These are phyloP conservation scores for Pyrus pyrifolia DNA, from an alignment of 306 rosid species.

Conservation along the genomic window DNA sequence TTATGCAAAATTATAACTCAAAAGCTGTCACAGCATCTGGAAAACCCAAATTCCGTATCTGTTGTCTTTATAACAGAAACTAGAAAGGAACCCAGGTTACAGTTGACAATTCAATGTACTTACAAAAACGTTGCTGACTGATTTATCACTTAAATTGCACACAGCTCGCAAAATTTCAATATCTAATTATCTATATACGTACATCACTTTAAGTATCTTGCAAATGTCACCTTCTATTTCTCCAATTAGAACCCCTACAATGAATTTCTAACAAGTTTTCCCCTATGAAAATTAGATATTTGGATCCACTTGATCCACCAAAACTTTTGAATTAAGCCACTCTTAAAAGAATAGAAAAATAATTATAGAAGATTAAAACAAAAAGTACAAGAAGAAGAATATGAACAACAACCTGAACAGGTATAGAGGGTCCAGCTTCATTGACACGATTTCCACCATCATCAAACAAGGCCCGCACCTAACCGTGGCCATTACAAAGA, in stretches of 20 bases:
- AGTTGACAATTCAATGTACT: neutral
- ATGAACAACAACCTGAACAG: conserved; percentile 72
- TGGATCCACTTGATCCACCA: neutral
- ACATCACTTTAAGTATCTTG: neutral
- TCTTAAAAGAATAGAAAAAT: neutral
- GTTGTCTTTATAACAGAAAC: neutral
- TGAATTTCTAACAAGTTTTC: neutral
- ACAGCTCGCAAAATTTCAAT: neutral
- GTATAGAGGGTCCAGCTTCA: conserved; percentile 82
- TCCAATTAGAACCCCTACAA: neutral
- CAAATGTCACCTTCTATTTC: neutral
- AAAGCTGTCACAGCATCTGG: neutral
- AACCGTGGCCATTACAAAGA: conserved; percentile 13
- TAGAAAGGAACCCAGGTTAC: neutral
- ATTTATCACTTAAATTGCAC: neutral
- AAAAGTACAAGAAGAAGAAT: neutral
- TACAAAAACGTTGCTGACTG: neutral
- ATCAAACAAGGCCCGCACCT: conserved; percentile 96
- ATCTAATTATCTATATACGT: neutral
- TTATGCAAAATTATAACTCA: neutral
- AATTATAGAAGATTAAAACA: neutral
- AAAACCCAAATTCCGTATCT: neutral
- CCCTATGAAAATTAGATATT: neutral
- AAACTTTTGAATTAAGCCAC: neutral
- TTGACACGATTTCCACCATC: conserved; percentile 78